Evolutionary conservation across 768 basidiomycete genomes (phyloP).

Genomic region (Dentipellis sp.): DNA sequence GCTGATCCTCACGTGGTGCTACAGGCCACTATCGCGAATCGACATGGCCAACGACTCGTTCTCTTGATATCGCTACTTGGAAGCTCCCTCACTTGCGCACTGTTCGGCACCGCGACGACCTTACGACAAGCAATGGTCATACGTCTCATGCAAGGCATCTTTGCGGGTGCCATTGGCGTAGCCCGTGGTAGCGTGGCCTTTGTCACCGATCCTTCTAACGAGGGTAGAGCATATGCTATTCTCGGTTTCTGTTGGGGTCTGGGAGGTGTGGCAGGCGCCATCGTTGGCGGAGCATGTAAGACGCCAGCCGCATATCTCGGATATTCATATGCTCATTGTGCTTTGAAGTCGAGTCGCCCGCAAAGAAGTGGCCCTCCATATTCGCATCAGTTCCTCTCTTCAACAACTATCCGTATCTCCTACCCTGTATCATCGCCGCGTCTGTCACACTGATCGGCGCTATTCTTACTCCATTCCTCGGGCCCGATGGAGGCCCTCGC

Average conservation of each 20-base stretch:
- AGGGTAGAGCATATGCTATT: constrained; percentile 90
- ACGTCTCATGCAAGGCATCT: constrained; percentile 85
- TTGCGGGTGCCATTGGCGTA: constrained; percentile 91
- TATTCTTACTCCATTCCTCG: constrained; percentile 80
- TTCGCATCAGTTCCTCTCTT: constrained; percentile 65
- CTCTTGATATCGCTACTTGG: constrained; percentile 81
- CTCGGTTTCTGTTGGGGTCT: constrained; percentile 95
- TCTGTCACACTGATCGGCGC: constrained; percentile 73
- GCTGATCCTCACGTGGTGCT: neutral
- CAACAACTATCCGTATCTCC: constrained; percentile 77
- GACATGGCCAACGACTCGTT: constrained; percentile 80
- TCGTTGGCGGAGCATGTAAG: constrained; percentile 78
- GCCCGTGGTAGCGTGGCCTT: constrained; percentile 82
- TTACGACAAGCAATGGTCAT: constrained; percentile 77
- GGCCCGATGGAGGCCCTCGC: constrained; percentile 83
- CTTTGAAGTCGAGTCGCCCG: constrained; percentile 67
- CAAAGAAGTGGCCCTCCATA: constrained; percentile 72
- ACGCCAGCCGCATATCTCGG: constrained; percentile 7
- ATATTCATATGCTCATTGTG: constrained; percentile 9
- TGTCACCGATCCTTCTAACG: constrained; percentile 87
- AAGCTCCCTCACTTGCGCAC: constrained; percentile 66
- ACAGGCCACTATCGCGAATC: constrained; percentile 80
- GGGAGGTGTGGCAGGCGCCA: constrained; percentile 86
- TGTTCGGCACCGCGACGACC: constrained; percentile 71
- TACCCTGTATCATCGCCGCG: constrained; percentile 78